phyloP scores from a whole-genome alignment of 768 basidiomycete genomes.

The Russula sp. region DNA sequence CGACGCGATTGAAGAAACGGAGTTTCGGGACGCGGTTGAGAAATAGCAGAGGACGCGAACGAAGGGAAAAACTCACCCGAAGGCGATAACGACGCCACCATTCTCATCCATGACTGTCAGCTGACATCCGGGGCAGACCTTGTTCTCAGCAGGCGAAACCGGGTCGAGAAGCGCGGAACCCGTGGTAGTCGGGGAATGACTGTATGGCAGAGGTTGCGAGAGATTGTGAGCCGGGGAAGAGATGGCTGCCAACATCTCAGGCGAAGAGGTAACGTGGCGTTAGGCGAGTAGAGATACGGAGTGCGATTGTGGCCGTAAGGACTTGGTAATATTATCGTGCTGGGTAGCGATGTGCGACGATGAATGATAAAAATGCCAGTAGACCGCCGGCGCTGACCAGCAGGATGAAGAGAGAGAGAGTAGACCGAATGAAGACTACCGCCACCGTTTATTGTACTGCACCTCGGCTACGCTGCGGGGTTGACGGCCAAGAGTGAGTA shows the following conservation, averaged over 20 bases:
- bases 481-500: background rate
- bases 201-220: constrained; percentile 9
- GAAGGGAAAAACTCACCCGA: constrained; percentile 52
- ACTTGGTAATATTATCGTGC: background rate
- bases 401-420: background rate
- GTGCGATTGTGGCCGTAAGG: background rate
- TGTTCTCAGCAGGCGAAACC: constrained; percentile 38
- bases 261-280: background rate
- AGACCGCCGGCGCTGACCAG: background rate
- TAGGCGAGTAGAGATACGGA: background rate
- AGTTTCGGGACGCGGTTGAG: background rate
- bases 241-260: constrained; percentile 15
- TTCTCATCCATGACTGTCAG: constrained; percentile 70
- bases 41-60: background rate
- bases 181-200: constrained; percentile 1
- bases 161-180: constrained; percentile 12
- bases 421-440: background rate
- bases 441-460: background rate
- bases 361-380: background rate
- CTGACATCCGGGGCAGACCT: constrained; percentile 77
- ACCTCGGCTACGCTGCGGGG: background rate
- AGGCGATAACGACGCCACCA: constrained; percentile 88
- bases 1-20: background rate
- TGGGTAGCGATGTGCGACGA: constrained; percentile 4
- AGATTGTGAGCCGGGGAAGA: constrained; percentile 12